A percentile compares a stretch with the other conserved stretches of the same genome.
Evolutionary conservation across 306 rosid species (phyloP).

Genomic region (Notholithocarpus densiflorus): DNA sequence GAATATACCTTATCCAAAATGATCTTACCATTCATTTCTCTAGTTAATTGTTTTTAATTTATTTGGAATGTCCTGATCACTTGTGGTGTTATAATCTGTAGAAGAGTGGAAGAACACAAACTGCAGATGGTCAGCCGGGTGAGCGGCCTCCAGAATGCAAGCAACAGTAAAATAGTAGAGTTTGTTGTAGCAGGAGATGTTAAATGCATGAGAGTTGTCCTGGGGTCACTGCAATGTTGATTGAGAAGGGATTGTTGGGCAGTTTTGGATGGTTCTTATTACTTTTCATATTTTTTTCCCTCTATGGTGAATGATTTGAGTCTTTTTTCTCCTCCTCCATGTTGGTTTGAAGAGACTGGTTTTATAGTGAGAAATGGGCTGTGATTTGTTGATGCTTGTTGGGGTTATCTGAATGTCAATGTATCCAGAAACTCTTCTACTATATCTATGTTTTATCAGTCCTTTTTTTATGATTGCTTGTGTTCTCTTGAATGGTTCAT

Average conservation of each 20-base stretch:
- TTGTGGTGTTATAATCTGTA: conserved; percentile 18
- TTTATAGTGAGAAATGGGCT: conserved; percentile 35
- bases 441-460: conserved; percentile 7
- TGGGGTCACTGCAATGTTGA: conserved; percentile 23
- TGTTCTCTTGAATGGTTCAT: conserved; percentile 2
- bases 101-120: conserved; percentile 59
- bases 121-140: conserved; percentile 49
- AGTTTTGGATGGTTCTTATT: conserved; percentile 40
- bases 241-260: conserved; percentile 30
- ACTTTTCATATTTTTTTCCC: conserved; percentile 21
- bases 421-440: conserved; percentile 18
- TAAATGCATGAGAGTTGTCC: conserved; percentile 14
- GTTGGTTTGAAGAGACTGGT: conserved; percentile 34
- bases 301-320: conserved; percentile 29
- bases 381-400: conserved; percentile 25
- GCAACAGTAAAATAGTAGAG: conserved; percentile 60
- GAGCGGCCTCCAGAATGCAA: conserved; percentile 96
- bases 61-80: not conserved
- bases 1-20: not conserved
- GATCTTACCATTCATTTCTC: not conserved
- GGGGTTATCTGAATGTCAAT: conserved; percentile 22
- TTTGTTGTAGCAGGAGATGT: not conserved
- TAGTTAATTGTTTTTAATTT: not conserved
- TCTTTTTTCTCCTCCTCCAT: conserved; percentile 15
- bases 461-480: conserved; percentile 5